phyloP scores from a whole-genome alignment of 257 asterid species.

The Penstemon davidsonii region DNA sequence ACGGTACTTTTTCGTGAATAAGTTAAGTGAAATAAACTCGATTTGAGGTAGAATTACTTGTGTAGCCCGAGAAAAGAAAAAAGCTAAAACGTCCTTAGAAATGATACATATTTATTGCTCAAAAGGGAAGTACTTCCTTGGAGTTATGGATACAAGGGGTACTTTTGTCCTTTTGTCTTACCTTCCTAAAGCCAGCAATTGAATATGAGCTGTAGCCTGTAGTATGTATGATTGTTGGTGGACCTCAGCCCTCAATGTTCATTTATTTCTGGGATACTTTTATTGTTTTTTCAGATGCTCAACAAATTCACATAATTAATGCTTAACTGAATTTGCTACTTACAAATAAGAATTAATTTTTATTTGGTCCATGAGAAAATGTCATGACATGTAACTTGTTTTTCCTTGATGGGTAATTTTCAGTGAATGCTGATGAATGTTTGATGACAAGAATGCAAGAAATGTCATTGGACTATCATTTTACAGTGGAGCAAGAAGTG shows the following conservation, averaged over 20 bases:
- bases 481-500: slow-evolving; percentile 95
- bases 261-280: slow-evolving; percentile 24
- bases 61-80: too few relatives aligned
- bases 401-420: slow-evolving; percentile 18
- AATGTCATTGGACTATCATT: slow-evolving; percentile 95
- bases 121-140: slow-evolving; percentile 14
- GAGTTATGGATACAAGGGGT: slow-evolving; percentile 32
- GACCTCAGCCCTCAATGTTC: slow-evolving; percentile 35
- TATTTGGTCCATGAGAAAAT: neutral
- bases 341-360: neutral
- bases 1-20: too few relatives aligned
- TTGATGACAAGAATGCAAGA: slow-evolving; percentile 98
- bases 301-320: neutral
- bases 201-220: slow-evolving; percentile 44
- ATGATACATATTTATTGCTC: neutral
- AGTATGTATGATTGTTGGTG: slow-evolving; percentile 29
- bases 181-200: slow-evolving; percentile 32
- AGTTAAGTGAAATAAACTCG: too few relatives aligned
- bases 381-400: neutral
- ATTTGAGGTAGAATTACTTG: too few relatives aligned
- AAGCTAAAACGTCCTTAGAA: too few relatives aligned
- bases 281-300: slow-evolving; percentile 16
- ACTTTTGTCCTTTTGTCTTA: slow-evolving; percentile 31
- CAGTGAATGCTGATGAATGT: slow-evolving; percentile 94
- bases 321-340: slow-evolving; percentile 9